Percentiles rank a stretch among this genome's conserved stretches.
Conservation (phyloP, 1,139 yeast species). For the Scheffersomyces segobiensis region DNA sequence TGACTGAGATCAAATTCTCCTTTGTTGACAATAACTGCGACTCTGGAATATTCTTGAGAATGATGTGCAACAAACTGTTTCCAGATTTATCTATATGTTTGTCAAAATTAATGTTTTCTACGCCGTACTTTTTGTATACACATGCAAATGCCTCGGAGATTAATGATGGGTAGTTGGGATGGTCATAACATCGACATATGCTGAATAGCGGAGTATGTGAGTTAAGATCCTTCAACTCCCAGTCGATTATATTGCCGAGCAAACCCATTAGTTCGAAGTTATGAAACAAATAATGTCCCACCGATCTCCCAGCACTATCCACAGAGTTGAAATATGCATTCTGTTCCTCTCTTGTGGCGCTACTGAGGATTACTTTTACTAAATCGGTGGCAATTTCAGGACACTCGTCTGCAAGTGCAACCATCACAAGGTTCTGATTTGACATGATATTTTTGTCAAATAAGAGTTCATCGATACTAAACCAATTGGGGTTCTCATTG, state of each 20-base stretch:
- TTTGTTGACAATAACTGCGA: conserved; percentile 34
- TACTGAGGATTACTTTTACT: conserved; percentile 44
- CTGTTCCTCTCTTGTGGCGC: conserved; percentile 48
- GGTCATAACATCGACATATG: conserved; percentile 80
- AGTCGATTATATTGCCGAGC: conserved; percentile 62
- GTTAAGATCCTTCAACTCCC: conserved; percentile 68
- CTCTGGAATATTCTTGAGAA: conserved; percentile 47
- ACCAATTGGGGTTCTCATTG: conserved; percentile 42
- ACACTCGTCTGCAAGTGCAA: conserved; percentile 60
- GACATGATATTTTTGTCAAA: conserved; percentile 57
- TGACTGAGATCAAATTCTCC: conserved; percentile 50
- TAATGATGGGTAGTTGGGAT: conserved; percentile 56
- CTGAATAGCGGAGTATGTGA: conserved; percentile 82
- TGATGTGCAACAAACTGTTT: conserved; percentile 73
- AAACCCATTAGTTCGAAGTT: conserved; percentile 51
- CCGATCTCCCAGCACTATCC: conserved; percentile 57
- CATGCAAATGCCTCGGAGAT: conserved; percentile 48
- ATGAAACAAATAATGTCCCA: conserved; percentile 76
- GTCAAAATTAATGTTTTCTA: conserved; percentile 37
- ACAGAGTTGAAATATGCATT: conserved; percentile 47
- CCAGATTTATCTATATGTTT: conserved; percentile 75
- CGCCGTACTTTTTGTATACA: conserved; percentile 42
- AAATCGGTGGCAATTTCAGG: conserved; percentile 48
- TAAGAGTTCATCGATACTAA: conserved; percentile 66
- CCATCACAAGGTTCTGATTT: conserved; percentile 56